Base-by-base conservation (phyloP, 208 protist genomes). In the Trypanosoma mega region DNA sequence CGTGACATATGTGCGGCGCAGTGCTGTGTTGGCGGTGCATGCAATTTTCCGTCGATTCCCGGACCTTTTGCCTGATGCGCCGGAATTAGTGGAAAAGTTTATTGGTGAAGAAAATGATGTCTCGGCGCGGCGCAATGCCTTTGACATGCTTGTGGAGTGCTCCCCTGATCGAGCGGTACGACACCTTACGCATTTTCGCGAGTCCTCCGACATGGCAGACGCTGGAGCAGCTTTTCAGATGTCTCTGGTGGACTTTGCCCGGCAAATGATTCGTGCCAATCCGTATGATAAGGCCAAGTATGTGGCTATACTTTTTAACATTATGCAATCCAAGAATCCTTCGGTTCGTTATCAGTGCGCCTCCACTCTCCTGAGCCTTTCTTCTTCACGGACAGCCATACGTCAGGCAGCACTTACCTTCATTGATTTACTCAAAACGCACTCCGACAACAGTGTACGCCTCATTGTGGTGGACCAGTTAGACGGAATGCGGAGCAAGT, bases 361-460 rank as follows among this genome's bases (percentile, higher is more conserved):
- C 21, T 72, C 67, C 27, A 98, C 97, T 31, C 84, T 99, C 47
- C 63, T 99, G 23, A 82, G 85, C 36, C 82, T 99, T 23, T 98
- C 98, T 20, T 84, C 89, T 5, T 97, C 94, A 2, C 97, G 97
- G 9, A 98, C 97, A 36, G 97, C 98, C 18, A 94, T 99, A 51
- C 72, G 79, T 24, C 88, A 97, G 63, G 92, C 93, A 16, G 85
- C 94, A 21, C 72, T 87, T 31, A 91, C 91, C 5, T 98, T 93
- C 72, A 94, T 98, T 49, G 85, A 98, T 66, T 76, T 99, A 20
- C 80, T 98, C 29, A 85, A 85, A 54, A 84, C 79, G 14, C 94
- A 99, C 71, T 86, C 76, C 31, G 98, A 99, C 71, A 99, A 98
- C 85, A 99, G 97, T 72, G 98, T 99, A n/a, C 98, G 98, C 37